phyloP scores from a whole-genome alignment of 2,329 filamentous ascomycete genomes.

The Arthroderma sp. region DNA sequence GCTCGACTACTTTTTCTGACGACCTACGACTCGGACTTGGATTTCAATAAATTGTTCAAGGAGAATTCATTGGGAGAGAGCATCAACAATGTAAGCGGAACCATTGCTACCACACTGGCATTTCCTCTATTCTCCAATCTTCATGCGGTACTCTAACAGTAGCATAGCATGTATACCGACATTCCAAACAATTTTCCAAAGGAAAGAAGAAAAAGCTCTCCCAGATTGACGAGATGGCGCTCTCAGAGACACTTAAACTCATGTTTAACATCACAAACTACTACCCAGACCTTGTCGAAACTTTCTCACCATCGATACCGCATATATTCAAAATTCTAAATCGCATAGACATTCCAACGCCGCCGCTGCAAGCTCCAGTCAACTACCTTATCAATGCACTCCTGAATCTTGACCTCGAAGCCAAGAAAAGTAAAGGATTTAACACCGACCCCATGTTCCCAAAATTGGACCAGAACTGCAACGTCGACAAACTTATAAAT shows the following conservation, averaged over 20 bases:
- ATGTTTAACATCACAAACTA: conserved; percentile 78
- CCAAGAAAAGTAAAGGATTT: conserved; percentile 35
- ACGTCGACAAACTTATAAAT: conserved; percentile 53
- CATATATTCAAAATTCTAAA: conserved; percentile 57
- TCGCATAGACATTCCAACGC: conserved; percentile 45
- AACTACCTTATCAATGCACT: conserved; percentile 66
- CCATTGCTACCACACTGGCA: background rate
- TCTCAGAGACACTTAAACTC: conserved; percentile 73
- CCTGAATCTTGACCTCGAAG: conserved; percentile 60
- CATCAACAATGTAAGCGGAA: conserved; percentile 41
- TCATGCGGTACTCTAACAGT: background rate
- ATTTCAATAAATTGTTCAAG: conserved; percentile 52
- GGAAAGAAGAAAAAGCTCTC: conserved; percentile 21
- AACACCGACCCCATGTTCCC: conserved; percentile 52
- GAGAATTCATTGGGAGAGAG: conserved; percentile 53
- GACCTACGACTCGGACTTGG: conserved; percentile 61
- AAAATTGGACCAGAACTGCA: conserved; percentile 42
- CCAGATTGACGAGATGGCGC: conserved; percentile 58
- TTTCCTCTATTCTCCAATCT: background rate
- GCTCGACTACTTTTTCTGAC: conserved; percentile 68
- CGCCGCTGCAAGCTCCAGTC: conserved; percentile 60
- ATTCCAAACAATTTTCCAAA: conserved; percentile 46
- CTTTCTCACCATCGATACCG: conserved; percentile 56
- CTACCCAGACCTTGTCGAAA: conserved; percentile 46
- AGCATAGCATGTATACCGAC: conserved; percentile 50